These are phyloP conservation scores for Cyphellophora attinorum DNA, from an alignment of 2,329 filamentous ascomycete genomes.

Conservation along the genomic window DNA sequence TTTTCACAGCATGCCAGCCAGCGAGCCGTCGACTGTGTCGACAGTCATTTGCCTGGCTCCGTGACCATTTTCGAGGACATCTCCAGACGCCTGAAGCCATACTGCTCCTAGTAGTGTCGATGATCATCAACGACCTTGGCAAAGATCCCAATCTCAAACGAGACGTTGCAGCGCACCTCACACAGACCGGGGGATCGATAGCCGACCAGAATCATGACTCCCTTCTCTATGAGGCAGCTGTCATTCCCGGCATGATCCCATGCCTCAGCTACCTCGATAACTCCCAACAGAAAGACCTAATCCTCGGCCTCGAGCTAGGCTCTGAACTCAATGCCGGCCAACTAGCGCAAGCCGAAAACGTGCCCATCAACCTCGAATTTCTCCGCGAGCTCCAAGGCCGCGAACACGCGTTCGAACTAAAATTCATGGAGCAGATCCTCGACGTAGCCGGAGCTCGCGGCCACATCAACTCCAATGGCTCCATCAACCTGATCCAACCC, in stretches of 20 bases:
- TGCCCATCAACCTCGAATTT: constrained; percentile 21
- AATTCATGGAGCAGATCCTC: constrained; percentile 28
- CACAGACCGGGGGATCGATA: constrained; percentile 14
- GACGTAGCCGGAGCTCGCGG: constrained; percentile 29
- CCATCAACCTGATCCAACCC: constrained; percentile 24
- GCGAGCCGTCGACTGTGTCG: constrained; percentile 16
- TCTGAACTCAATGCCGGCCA: constrained; percentile 29
- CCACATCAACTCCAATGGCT: constrained; percentile 24
- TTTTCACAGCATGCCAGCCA: constrained; percentile 22
- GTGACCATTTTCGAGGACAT: constrained; percentile 15
- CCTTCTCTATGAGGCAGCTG: constrained; percentile 22
- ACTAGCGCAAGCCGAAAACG: constrained; percentile 29
- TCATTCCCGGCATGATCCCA: constrained; percentile 19
- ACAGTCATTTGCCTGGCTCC: constrained; percentile 23
- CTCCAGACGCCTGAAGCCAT: constrained; percentile 17
- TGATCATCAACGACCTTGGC: constrained; percentile 29
- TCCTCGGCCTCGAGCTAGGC: constrained; percentile 26
- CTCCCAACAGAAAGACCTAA: constrained; percentile 18
- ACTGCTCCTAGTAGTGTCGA: constrained; percentile 24
- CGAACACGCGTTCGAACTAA: constrained; percentile 23
- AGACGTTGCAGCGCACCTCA: constrained; percentile 14
- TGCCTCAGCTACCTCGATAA: constrained; percentile 20
- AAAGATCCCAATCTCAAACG: constrained; percentile 25
- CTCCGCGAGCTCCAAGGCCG: constrained; percentile 19
- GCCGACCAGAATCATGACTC: constrained; percentile 22